Base-by-base conservation (phyloP, 305 asterid species). In the Fraxinus floribunda region DNA sequence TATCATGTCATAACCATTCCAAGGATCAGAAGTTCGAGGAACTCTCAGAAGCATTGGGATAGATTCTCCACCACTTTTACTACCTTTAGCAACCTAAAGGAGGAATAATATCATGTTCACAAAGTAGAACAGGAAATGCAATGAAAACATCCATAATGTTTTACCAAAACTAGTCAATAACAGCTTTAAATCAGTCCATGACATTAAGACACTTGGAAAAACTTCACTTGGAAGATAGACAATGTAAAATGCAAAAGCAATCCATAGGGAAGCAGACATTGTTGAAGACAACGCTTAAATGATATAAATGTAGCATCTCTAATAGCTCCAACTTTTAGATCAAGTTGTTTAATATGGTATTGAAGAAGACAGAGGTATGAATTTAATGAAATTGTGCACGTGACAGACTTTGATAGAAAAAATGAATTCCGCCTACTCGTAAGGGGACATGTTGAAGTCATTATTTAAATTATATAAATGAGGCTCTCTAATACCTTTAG, bases 11-110 rank as follows among this genome's bases (percentile, higher is more conserved):
- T 90, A 95, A 82, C 99, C 99, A 79, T 91, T 91, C 88, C 95
- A 97, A 84, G 99, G 99, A 85, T 96, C 99, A 84, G 87, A 87
- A 71, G 88, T 73, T 82, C 98, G 97, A 87, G 99, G 99, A 80
- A 92, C 92, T 90, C 96, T 91, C 90, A 97, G 86, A 82, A 94
- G 99, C 99, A 97, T 93, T 71, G 99, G 99, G 80, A 97, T 93
- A 26, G 98, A 93, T 88, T 97, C 99, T 86, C 98, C 99, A 72
- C 98, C 95, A 85, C 93, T 89, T 55, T 90, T 92, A 85, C 92
- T 95, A 84, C 98, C 99, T 82, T 88, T 89, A 79, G 99, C 99
- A 82, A 97, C 99, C 99, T 97, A 83, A 78, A 83, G 46, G 76
- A 79, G 26, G 11, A 72, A 75, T 71, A 81, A 34, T 36, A 32